Evolutionary conservation across 2,329 filamentous ascomycete species (phyloP).

Genomic region (Aureobasidium sp.): DNA sequence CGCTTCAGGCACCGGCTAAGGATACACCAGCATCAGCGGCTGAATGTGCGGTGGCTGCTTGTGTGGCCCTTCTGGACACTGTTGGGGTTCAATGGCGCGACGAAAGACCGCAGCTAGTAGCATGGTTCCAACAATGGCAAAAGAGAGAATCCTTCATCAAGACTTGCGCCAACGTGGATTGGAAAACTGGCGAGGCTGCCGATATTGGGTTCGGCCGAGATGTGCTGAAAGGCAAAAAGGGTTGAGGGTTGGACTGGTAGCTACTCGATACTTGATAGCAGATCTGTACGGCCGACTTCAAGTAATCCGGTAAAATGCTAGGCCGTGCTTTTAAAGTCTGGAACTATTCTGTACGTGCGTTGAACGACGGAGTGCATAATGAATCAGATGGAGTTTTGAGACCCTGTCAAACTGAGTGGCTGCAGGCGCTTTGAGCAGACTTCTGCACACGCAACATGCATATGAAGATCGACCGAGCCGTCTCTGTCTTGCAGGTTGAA

Average conservation of each 20-base stretch:
- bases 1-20: neutral
- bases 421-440: slow-evolving; percentile 2
- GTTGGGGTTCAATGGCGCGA: slow-evolving; percentile 8
- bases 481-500: slow-evolving; percentile 11
- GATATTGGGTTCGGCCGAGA: slow-evolving; percentile 1
- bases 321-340: neutral
- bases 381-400: slow-evolving; percentile 1
- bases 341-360: neutral
- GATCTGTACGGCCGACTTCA: neutral
- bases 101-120: neutral
- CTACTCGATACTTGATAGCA: neutral
- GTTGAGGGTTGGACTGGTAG: neutral
- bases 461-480: slow-evolving; percentile 14
- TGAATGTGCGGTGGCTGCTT: slow-evolving; percentile 10
- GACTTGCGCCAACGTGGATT: neutral
- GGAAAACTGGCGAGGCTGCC: neutral
- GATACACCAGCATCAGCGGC: slow-evolving; percentile 11
- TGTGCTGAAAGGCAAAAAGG: neutral
- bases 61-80: neutral
- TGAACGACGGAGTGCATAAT: neutral
- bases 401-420: slow-evolving; percentile 2
- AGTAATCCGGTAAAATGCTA: neutral
- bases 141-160: slow-evolving; percentile 1
- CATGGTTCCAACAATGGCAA: slow-evolving; percentile 7
- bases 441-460: slow-evolving; percentile 9